Percentiles rank a stretch among this genome's conserved stretches.
Conservation (phyloP, 768 basidiomycete genomes). For the Rubroboletus pulcherrimus region DNA sequence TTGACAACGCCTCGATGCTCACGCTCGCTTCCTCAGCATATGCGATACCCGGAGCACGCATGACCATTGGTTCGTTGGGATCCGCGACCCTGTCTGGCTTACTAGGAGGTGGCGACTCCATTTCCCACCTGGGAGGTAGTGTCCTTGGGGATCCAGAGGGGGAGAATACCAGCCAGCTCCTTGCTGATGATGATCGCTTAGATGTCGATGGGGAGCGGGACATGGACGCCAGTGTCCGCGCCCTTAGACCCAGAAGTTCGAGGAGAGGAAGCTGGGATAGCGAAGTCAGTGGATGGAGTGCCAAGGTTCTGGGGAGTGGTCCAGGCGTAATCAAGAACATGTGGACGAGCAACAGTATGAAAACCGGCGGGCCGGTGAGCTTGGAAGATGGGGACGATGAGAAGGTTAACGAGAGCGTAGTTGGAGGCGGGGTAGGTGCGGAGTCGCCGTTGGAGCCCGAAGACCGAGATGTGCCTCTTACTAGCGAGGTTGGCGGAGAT, state of each 20-base stretch:
- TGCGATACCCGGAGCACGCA: constrained; percentile 59
- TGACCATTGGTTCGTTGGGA: constrained; percentile 40
- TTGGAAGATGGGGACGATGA: constrained; percentile 40
- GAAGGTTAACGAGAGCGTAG: constrained; percentile 19
- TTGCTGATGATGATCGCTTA: constrained; percentile 63
- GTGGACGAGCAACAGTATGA: constrained; percentile 58
- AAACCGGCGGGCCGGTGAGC: constrained; percentile 52
- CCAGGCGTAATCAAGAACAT: constrained; percentile 51
- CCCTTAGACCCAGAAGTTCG: constrained; percentile 82
- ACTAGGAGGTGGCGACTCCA: constrained; percentile 50
- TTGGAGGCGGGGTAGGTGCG: constrained; percentile 12
- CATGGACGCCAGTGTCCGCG: constrained; percentile 83
- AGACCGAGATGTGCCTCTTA: constrained; percentile 4
- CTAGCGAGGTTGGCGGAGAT: constrained; percentile 1
- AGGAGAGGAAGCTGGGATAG: constrained; percentile 91
- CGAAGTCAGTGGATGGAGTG: constrained; percentile 85
- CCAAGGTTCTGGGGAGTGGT: constrained; percentile 49
- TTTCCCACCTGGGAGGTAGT: constrained; percentile 71
- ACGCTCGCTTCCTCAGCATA: constrained; percentile 94
- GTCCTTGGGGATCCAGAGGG: constrained; percentile 46
- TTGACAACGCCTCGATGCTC: constrained; percentile 87
- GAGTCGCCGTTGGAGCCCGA: constrained; percentile 7
- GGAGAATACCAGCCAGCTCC: constrained; percentile 66
- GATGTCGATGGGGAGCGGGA: constrained; percentile 54
- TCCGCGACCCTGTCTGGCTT: constrained; percentile 50